A percentile compares a stretch with the other conserved stretches of the same genome.
Evolutionary conservation across 495 filamentous ascomycete species (phyloP).

Genomic region (Apiosordaria backusii): DNA sequence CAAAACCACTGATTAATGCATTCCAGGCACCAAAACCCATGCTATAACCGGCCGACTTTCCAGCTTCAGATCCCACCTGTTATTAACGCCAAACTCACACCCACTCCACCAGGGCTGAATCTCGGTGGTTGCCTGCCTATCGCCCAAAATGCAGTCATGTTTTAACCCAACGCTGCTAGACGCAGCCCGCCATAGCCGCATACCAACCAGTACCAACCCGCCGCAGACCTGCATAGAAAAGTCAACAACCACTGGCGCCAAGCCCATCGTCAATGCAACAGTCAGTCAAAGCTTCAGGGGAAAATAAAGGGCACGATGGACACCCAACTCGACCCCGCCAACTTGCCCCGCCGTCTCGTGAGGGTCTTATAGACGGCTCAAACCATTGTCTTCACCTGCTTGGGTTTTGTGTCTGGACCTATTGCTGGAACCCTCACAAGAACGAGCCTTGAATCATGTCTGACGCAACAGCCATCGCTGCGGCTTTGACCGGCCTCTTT

Average conservation of each 20-base stretch:
- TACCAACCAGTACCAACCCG: background rate
- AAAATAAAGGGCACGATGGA: background rate
- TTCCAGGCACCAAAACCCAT: background rate
- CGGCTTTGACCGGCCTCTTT: conserved; percentile 1
- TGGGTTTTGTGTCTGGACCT: background rate
- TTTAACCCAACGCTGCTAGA: background rate
- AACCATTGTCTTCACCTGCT: background rate
- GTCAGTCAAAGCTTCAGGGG: background rate
- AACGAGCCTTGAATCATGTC: background rate
- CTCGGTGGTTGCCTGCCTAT: background rate
- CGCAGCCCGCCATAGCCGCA: conserved; percentile 2
- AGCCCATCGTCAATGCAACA: conserved; percentile 3
- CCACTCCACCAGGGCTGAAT: background rate
- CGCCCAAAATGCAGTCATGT: background rate
- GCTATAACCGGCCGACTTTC: background rate
- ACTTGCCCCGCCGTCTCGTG: background rate
- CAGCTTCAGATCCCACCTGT: background rate
- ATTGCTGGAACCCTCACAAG: background rate
- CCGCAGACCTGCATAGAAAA: background rate
- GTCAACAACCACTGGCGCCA: conserved; percentile 1
- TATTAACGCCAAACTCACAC: background rate
- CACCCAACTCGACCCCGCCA: conserved; percentile 1
- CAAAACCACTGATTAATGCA: background rate
- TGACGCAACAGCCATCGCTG: conserved; percentile 2
- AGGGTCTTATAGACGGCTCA: background rate